These are phyloP conservation scores for Monosporascus ibericus DNA, from an alignment of 2,329 filamentous ascomycete species.

Conservation along the genomic window DNA sequence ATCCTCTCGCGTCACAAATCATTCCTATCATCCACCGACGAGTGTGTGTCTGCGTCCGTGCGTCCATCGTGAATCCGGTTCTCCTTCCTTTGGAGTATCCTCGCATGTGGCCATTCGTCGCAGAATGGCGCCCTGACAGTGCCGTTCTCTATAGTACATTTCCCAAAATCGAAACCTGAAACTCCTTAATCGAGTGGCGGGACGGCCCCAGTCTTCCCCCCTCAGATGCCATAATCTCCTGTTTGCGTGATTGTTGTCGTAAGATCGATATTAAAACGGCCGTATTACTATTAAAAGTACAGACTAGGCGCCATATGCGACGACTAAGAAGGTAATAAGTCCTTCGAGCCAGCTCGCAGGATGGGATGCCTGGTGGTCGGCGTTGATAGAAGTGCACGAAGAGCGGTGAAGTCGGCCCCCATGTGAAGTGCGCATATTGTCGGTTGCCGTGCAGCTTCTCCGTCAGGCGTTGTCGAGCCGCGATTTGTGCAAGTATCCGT, in stretches of 20 bases:
- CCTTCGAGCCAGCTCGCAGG: constrained; percentile 23
- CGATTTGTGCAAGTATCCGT: constrained; percentile 11
- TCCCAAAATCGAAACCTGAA: too few species aligned
- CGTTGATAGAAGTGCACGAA: neutral
- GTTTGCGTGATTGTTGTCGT: constrained; percentile 9
- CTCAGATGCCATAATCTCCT: constrained; percentile 14
- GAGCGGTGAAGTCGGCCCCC: neutral
- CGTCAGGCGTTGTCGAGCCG: constrained; percentile 10
- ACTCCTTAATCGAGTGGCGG: too few species aligned
- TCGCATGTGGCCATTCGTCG: constrained; percentile 21
- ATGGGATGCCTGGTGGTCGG: too few species aligned
- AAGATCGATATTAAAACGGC: constrained; percentile 18
- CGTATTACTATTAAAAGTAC: constrained; percentile 18
- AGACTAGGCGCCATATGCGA: constrained; percentile 13
- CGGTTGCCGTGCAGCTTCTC: constrained; percentile 5
- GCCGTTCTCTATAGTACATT: constrained; percentile 12
- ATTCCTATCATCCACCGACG: neutral
- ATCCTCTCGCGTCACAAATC: neutral
- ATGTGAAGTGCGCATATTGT: neutral
- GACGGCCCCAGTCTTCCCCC: constrained; percentile 7
- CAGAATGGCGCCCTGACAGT: constrained; percentile 20
- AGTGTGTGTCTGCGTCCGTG: too few species aligned
- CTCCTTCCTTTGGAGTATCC: constrained; percentile 25
- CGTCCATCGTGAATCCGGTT: too few species aligned
- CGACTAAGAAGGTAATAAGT: constrained; percentile 14